Base-by-base conservation (phyloP, 176 grass and related monocot species). In the Echinochloa phyllopogon region DNA sequence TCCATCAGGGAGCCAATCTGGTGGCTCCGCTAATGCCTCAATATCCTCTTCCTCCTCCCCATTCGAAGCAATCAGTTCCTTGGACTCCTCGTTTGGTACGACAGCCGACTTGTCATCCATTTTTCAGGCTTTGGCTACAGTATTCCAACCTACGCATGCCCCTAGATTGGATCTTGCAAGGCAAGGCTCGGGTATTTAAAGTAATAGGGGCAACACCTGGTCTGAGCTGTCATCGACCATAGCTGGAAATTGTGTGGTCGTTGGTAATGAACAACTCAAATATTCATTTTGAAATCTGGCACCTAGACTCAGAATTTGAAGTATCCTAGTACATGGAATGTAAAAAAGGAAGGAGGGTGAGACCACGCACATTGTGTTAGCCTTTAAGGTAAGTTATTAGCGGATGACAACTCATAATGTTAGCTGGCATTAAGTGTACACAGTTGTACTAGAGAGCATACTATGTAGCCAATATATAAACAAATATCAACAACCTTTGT, bases 1-100 rank as follows among this genome's bases (percentile, higher is more conserved):
- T 58, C 74, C 74, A 58, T 76, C 74, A 5, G 74, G 74, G 18
- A 76, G 74, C 74, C 74, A 76, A 58, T 58, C 52, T 8, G 74
- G 74, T 5, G 36, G 18, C 50, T 76, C 20, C 5, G 0, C 0
- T 58, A 76, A 24, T 40, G 51, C 29, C 5, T 76, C 74, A 15
- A 15, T 41, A 58, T 76, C 36, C 33, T 76, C 65, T 10, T 66
- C 10, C 9, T 24, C 10, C 18, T 40, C 51, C 36, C 57, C 20
- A 11, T 21, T 20, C 3, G 1, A 50, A 51, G 8, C 17, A 53
- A 25, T 53, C 2, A 8, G 25, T 21, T 75, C 1, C 9, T 53
- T 75, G 36, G 0, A 1, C 45, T 55, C 49, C 16, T 75, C 72
- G 20, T 53, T 16, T 0, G 15, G 17, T 4, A 10, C 16, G 10